Base-by-base conservation (phyloP, 371 early-diverging fungal genomes). In the Zychaea mexicana region DNA sequence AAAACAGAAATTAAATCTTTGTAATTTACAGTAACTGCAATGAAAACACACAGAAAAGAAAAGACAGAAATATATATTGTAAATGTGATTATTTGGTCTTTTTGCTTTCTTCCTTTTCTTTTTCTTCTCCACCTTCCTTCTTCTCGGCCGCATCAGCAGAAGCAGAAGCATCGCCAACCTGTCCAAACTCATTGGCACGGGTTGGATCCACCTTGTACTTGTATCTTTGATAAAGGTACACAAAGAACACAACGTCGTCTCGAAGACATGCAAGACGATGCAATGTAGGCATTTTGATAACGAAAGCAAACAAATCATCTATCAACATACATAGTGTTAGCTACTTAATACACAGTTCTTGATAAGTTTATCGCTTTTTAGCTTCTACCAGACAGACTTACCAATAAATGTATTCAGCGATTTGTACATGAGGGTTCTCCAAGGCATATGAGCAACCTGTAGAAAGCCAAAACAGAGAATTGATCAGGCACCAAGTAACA, bases 271-370 rank as follows among this genome's bases (percentile, higher is more conserved):
- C 98, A 52, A 97, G 72, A 22, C 96, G 84, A 74, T 97, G 97
- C n/a, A 95, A 78, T 61, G 86, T 89, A 28, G 97, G 97, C 97
- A 97, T 97, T 71, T 93, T 93, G 83, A 96, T 94, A 45, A 94
- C 89, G 75, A 95, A 97, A 3, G 95, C 96, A 77, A 97, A 97
- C 72, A 97, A 69, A 67, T 97, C 98, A 72, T 97, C 96, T 81
- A 64, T 26, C n/a, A 8, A 21, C 54, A 55, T 45, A 52, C 45
- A 24, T 47, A 47, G 3, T 22, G 19, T 49, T 13, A 17, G 5
- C 21, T 19, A 19, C 22, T 10, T 3, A 54, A 26, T n/a, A 13
- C 39, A 39, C 39, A 39, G 3, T 39, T 39, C 39, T 13, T 39
- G 10, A 2, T 17, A 13, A 10, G 33, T 12, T n/a, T 33, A 6